Conservation (phyloP, 768 basidiomycete genomes). For the Trichaptum fuscoviolaceum region DNA sequence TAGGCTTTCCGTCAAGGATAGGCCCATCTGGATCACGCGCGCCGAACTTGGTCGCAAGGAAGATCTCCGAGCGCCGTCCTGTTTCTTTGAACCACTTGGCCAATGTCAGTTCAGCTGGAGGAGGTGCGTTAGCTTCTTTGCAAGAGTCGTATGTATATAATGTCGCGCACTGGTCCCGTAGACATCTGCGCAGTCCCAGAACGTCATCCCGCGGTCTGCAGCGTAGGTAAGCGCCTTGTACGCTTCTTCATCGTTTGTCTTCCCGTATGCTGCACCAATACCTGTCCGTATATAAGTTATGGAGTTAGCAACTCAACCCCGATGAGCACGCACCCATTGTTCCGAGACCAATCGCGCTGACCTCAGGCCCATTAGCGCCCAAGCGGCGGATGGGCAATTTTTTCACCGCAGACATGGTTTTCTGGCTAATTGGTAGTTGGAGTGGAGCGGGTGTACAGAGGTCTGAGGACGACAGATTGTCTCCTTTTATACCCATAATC, state of each 20-base stretch:
- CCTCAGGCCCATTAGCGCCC: constrained; percentile 16
- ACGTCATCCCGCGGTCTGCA: constrained; percentile 16
- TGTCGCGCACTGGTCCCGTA: constrained; percentile 16
- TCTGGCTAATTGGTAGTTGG: too few relatives aligned
- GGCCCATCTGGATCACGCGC: constrained; percentile 9
- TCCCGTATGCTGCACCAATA: constrained; percentile 16
- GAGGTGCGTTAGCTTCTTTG: neutral
- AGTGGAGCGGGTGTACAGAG: too few relatives aligned
- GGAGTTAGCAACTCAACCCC: too few relatives aligned
- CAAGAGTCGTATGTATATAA: neutral
- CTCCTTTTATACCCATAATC: too few relatives aligned
- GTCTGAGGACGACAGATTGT: too few relatives aligned
- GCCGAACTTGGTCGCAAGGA: constrained; percentile 26
- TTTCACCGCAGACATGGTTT: neutral
- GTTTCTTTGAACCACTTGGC: constrained; percentile 23
- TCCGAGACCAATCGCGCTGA: constrained; percentile 11
- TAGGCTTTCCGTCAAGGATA: neutral
- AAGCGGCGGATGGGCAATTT: constrained; percentile 13
- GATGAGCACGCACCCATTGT: constrained; percentile 10
- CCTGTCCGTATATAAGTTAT: too few relatives aligned
- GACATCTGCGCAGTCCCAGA: constrained; percentile 21
- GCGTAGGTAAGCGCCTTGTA: constrained; percentile 16
- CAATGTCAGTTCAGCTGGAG: constrained; percentile 17
- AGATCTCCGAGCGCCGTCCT: constrained; percentile 22
- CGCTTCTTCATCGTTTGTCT: constrained; percentile 12